phyloP scores from a whole-genome alignment of 2,329 filamentous ascomycete genomes.

The Neoarthrinium moseri region DNA sequence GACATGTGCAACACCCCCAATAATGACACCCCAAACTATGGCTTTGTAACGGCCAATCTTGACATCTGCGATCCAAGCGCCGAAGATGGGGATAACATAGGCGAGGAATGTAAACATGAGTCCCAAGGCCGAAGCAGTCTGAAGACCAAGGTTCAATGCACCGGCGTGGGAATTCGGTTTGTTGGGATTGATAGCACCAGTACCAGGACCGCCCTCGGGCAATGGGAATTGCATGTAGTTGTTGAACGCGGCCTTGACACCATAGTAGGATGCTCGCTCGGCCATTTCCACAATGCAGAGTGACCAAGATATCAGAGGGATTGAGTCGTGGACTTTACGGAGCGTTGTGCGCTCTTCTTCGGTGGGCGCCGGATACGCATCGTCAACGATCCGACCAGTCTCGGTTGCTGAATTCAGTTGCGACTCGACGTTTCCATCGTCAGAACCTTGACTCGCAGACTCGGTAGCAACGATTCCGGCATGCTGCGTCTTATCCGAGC shows the following conservation, averaged over 20 bases:
- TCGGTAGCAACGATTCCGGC: background rate
- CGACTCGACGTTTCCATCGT: conserved; percentile 10
- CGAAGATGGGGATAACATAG: conserved; percentile 47
- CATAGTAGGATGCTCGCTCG: conserved; percentile 54
- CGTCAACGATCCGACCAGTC: conserved; percentile 15
- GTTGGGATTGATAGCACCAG: conserved; percentile 30
- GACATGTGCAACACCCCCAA: conserved; percentile 62
- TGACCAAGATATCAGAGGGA: conserved; percentile 43
- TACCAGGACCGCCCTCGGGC: conserved; percentile 38
- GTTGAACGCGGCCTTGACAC: conserved; percentile 46
- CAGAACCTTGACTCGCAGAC: background rate
- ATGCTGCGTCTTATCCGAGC: background rate
- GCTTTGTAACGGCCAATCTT: conserved; percentile 67
- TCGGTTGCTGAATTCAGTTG: conserved; percentile 12
- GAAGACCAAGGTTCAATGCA: conserved; percentile 48
- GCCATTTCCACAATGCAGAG: conserved; percentile 50
- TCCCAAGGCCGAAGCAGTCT: conserved; percentile 43
- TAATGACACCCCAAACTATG: conserved; percentile 52
- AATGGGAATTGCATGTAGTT: conserved; percentile 57
- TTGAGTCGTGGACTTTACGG: conserved; percentile 42
- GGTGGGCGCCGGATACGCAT: conserved; percentile 38
- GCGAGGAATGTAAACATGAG: conserved; percentile 47
- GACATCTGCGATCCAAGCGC: conserved; percentile 61
- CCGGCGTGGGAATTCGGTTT: conserved; percentile 42
- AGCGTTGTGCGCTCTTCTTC: conserved; percentile 44